These are phyloP conservation scores for Serpula lacrymans DNA, from an alignment of 768 basidiomycete genomes.

Conservation along the genomic window DNA sequence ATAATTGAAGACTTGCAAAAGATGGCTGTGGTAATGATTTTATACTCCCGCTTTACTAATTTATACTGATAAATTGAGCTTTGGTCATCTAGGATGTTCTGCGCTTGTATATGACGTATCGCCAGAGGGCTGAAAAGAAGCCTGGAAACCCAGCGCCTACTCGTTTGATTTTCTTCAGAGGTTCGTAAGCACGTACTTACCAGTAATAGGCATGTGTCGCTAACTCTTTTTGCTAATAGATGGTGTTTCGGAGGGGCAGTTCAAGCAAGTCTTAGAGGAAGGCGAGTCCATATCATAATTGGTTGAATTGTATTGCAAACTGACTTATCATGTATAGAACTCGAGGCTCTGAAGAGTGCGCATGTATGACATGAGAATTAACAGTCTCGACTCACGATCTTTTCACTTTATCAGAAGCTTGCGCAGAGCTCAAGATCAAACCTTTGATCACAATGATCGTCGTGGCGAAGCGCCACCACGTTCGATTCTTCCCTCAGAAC, in stretches of 20 bases:
- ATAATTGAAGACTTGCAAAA: slow-evolving; percentile 69
- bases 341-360: slow-evolving; percentile 57
- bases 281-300: slow-evolving; percentile 37
- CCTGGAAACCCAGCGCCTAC: slow-evolving; percentile 45
- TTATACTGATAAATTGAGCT: slow-evolving; percentile 12
- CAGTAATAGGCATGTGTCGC: slow-evolving; percentile 12
- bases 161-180: slow-evolving; percentile 75
- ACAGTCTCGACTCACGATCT: slow-evolving; percentile 9
- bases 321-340: slow-evolving; percentile 37
- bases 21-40: slow-evolving; percentile 61
- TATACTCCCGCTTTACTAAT: background rate
- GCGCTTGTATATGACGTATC: slow-evolving; percentile 55
- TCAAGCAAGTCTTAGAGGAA: slow-evolving; percentile 43
- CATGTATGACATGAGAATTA: no score
- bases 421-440: slow-evolving; percentile 50
- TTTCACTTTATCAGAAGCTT: slow-evolving; percentile 50
- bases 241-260: slow-evolving; percentile 57
- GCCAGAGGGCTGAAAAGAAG: slow-evolving; percentile 50
- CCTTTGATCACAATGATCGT: slow-evolving; percentile 74
- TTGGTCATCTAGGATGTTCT: slow-evolving; percentile 44
- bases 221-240: slow-evolving; percentile 27
- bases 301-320: no score
- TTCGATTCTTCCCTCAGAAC: slow-evolving; percentile 50
- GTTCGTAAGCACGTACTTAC: slow-evolving; percentile 29
- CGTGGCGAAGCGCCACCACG: slow-evolving; percentile 61